Conservation (phyloP, 1,284 basidiomycete species). For the Ganoderma meredithae region DNA sequence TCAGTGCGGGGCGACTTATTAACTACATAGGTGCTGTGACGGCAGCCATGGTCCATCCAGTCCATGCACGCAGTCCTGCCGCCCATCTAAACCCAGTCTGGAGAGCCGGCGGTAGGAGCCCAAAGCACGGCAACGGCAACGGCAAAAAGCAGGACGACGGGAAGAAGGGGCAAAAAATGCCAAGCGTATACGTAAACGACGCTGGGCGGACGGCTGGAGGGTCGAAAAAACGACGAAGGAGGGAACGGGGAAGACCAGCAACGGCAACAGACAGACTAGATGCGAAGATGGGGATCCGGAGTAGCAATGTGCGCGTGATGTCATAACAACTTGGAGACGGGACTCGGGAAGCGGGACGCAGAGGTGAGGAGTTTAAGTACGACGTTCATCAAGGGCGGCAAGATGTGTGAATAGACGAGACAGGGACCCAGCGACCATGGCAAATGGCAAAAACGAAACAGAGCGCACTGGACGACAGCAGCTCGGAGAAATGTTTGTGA, state of each 20-base stretch:
- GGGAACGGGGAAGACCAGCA: background rate
- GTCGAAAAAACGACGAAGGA: background rate
- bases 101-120: background rate
- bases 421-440: background rate
- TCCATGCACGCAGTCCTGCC: background rate
- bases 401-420: background rate
- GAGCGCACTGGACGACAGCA: background rate
- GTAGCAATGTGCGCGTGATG: background rate
- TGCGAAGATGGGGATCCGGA: background rate
- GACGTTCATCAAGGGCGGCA: background rate
- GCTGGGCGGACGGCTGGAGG: background rate
- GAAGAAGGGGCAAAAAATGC: background rate
- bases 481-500: background rate
- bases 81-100: background rate
- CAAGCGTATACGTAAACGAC: background rate
- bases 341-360: background rate
- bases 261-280: background rate
- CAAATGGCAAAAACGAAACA: background rate
- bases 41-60: slow-evolving; percentile 1
- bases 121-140: background rate
- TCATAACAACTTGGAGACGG: background rate
- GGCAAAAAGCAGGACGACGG: background rate
- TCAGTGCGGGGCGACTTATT: background rate
- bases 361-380: background rate
- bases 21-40: background rate